Base-by-base conservation (phyloP, 768 basidiomycete species). In the Leccinum variicolor region DNA sequence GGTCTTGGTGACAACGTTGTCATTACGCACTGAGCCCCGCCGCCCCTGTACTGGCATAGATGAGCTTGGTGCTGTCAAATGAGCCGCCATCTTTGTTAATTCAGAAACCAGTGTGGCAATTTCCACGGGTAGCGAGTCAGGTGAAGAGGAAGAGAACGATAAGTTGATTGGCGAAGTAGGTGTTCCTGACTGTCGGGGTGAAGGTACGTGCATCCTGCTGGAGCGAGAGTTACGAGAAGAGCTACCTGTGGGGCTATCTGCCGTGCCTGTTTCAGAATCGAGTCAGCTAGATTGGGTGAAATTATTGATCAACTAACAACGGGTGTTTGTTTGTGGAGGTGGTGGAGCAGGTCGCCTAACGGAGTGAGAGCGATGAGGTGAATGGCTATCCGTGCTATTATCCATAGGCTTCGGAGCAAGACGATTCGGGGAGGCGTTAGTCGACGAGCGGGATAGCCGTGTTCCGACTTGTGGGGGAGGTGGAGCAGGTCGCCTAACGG, bases 281-380 rank as follows among this genome's bases (percentile, higher is more conserved):
- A 33, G 39, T 28, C 3, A 11, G 3, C 29, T 28, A 11, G 1
- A 2, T 15, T 21, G 7, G 36, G 17, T 19, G 26, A 23, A 34
- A 4, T n/a, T 45, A 45, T 21, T 19, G 21, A 45, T 21, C 21
- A 45, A 45, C 43, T 19, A 21, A 45, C 43, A 21, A 45, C 7
- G 21, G 15, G 14, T 26, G 13, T 29, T 19, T 11, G 39, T 23
- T 61, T 8, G 56, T 8, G 36, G 49, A 6, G 62, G 57, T 14
- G 62, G 53, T 26, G 57, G 39, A 21, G 57, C 46, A n/a, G 64
- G 55, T 28, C 61, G 39, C 25, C 61, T 62, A 33, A 51, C 15
- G 10, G 60, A 41, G 11, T 1, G 29, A 36, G 63, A 49, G 5
- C 54, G 52, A 36, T 26, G 50, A 45, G 21, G 13, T 11, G 49